These are phyloP conservation scores for Colletotrichum musicola DNA, from an alignment of 2,329 filamentous ascomycete species.

Conservation along the genomic window DNA sequence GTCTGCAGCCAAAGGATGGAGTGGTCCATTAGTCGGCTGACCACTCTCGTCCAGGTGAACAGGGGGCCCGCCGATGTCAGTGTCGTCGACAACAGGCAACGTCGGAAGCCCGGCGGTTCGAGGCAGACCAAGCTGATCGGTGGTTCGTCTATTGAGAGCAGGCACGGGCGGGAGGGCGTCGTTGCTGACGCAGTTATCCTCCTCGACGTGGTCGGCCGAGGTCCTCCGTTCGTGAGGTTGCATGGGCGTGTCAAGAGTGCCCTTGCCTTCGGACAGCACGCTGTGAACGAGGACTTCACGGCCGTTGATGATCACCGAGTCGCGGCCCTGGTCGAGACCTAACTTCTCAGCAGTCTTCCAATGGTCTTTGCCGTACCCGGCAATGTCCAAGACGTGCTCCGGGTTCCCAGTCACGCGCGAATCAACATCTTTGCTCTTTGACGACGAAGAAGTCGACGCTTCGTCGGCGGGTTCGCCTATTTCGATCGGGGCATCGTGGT, in stretches of 20 bases:
- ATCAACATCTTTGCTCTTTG: constrained; percentile 51
- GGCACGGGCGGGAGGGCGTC: constrained; percentile 71
- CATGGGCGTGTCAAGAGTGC: constrained; percentile 66
- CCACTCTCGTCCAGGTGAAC: constrained; percentile 66
- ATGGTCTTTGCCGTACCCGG: constrained; percentile 81
- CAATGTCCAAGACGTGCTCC: constrained; percentile 79
- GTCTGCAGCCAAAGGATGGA: constrained; percentile 72
- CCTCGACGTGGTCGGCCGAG: constrained; percentile 38
- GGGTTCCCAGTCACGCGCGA: constrained; percentile 67
- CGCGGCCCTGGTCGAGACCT: constrained; percentile 74
- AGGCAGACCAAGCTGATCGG: constrained; percentile 75
- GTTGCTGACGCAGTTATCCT: constrained; percentile 50
- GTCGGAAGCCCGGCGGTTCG: constrained; percentile 77
- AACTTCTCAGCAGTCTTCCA: constrained; percentile 75
- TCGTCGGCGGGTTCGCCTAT: constrained; percentile 58
- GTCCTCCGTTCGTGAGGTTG: constrained; percentile 53
- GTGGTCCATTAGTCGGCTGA: constrained; percentile 56
- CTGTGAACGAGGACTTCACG: constrained; percentile 79
- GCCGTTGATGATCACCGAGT: constrained; percentile 76
- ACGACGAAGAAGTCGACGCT: constrained; percentile 29
- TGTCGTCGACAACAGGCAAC: constrained; percentile 79
- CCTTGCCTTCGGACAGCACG: constrained; percentile 73
- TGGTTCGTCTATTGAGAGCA: constrained; percentile 69
- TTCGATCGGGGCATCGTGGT: constrained; percentile 76
- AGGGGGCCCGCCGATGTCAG: constrained; percentile 84